Evolutionary conservation across 768 basidiomycete species (phyloP).

Genomic region (Panaeolus papilionaceus): DNA sequence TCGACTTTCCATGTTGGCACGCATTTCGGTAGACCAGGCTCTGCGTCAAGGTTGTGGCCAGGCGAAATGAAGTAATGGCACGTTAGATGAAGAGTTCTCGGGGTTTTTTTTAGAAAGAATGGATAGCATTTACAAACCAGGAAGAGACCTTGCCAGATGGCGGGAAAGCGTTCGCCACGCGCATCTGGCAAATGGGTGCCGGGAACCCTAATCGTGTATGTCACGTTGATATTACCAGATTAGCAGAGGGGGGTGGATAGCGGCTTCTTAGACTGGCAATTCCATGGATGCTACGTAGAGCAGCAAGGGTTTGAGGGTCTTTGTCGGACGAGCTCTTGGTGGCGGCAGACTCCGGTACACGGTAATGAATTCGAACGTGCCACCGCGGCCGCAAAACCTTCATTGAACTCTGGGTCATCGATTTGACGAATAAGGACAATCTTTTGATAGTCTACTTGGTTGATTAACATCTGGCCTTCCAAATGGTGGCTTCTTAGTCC

Average conservation of each 20-base stretch:
- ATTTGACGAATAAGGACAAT: background rate
- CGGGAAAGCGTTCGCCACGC: background rate
- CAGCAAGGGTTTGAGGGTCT: background rate
- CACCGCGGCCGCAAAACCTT: constrained; percentile 2
- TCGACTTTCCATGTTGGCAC: background rate
- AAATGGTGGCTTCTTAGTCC: background rate
- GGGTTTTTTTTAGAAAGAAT: background rate
- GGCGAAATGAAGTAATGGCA: background rate
- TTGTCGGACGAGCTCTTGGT: constrained; percentile 11
- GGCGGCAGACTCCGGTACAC: constrained; percentile 5
- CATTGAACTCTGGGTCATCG: constrained; percentile 8
- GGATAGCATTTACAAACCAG: background rate
- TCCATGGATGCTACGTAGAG: background rate
- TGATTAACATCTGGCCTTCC: background rate
- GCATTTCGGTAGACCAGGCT: background rate
- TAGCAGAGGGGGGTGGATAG: background rate
- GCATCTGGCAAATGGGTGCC: background rate
- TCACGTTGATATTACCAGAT: background rate
- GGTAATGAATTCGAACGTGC: constrained; percentile 13
- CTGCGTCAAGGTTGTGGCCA: background rate
- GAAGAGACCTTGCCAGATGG: constrained; percentile 6
- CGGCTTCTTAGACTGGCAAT: background rate
- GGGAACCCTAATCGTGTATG: background rate
- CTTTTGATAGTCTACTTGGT: background rate
- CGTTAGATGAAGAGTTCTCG: background rate